These are phyloP conservation scores for Elaphomyces granulatus DNA, from an alignment of 495 filamentous ascomycete genomes.

Conservation along the genomic window DNA sequence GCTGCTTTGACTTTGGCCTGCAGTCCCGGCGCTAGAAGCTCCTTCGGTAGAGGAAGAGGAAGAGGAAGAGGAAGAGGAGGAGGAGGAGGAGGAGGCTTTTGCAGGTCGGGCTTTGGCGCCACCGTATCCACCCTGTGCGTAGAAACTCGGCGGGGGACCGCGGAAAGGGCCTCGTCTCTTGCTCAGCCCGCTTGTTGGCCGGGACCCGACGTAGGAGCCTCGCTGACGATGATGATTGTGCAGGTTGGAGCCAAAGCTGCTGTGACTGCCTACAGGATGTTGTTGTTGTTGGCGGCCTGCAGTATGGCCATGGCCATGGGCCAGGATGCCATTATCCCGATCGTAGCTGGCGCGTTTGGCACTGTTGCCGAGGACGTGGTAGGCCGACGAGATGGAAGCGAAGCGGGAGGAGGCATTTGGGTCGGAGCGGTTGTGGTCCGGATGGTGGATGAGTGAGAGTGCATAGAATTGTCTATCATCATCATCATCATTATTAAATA, in stretches of 20 bases:
- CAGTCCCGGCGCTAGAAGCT: conserved; percentile 1
- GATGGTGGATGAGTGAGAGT: conserved; percentile 87
- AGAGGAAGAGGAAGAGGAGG: too few species aligned
- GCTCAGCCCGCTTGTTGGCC: conserved; percentile 67
- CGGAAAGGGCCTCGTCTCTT: conserved; percentile 57
- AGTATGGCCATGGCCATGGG: conserved; percentile 11
- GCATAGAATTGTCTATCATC: conserved; percentile 65
- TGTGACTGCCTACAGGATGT: conserved; percentile 33
- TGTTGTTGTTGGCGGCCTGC: conserved; percentile 21
- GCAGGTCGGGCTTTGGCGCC: conserved; percentile 5
- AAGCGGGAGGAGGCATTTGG: conserved; percentile 62
- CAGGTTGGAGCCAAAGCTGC: conserved; percentile 18
- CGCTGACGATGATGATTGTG: conserved; percentile 35
- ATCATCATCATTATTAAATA: too few species aligned
- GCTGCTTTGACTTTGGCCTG: neutral
- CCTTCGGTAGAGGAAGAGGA: too few species aligned
- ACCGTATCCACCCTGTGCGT: conserved; percentile 52
- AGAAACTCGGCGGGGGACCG: conserved; percentile 85
- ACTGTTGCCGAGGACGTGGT: conserved; percentile 57
- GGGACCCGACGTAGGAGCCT: conserved; percentile 42
- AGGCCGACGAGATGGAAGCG: conserved; percentile 74
- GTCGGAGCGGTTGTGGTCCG: conserved; percentile 73
- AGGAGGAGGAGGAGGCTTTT: too few species aligned
- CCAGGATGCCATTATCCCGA: conserved; percentile 39
- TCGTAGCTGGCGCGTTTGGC: conserved; percentile 69